Percentiles rank a stretch among this genome's conserved stretches.
Evolutionary conservation across 73 alveolate species (phyloP).

Genomic region (Paramecium sexaurelia): DNA sequence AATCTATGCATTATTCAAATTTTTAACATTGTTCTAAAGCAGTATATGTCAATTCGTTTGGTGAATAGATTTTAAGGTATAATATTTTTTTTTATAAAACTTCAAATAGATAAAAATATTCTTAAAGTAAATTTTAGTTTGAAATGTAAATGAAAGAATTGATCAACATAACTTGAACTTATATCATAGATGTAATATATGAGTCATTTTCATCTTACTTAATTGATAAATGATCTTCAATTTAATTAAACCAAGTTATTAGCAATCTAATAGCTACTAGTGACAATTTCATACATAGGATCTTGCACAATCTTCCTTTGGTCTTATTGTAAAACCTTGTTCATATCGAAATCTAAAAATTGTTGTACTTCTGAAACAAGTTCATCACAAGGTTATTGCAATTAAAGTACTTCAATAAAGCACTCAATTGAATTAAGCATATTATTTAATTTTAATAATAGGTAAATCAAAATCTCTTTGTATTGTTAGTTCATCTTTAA

Average conservation of each 20-base stretch:
- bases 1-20: neutral
- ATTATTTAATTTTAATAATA: neutral
- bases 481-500: neutral
- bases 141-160: neutral
- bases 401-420: neutral
- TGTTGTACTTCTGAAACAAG: constrained; percentile 19
- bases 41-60: neutral
- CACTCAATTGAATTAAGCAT: constrained; percentile 20
- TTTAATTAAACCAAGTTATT: neutral
- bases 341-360: neutral
- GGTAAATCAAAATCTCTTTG: neutral
- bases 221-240: neutral
- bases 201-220: neutral
- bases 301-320: neutral
- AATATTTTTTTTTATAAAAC: constrained; percentile 1
- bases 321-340: neutral
- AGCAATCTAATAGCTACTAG: neutral
- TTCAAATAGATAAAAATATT: constrained; percentile 26
- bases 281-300: neutral
- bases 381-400: neutral
- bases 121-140: constrained; percentile 19
- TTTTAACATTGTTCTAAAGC: neutral
- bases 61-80: neutral
- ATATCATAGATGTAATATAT: neutral
- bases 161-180: neutral